Conservation (phyloP, 2,329 filamentous ascomycete species). For the Paraphoma sp. region DNA sequence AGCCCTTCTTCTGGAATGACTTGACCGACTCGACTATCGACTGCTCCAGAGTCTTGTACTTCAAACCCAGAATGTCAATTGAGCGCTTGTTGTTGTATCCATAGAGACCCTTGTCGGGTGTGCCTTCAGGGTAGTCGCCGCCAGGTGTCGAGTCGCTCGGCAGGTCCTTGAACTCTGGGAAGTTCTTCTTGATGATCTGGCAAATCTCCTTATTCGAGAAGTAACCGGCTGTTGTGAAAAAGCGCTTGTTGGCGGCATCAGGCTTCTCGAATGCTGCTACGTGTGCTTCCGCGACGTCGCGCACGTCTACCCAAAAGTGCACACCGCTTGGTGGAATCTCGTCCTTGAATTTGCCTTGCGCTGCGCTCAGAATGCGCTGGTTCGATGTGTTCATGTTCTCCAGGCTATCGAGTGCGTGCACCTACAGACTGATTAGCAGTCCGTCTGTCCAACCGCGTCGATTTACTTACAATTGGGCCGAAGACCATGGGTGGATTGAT, state of each 20-base stretch:
- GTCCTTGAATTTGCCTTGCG: conserved; percentile 67
- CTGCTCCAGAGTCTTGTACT: conserved; percentile 65
- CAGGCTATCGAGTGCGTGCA: conserved; percentile 66
- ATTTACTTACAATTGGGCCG: conserved; percentile 54
- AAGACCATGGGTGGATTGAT: conserved; percentile 60
- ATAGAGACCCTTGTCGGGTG: conserved; percentile 49
- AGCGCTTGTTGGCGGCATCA: conserved; percentile 66
- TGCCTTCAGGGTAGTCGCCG: conserved; percentile 55
- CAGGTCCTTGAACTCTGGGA: conserved; percentile 61
- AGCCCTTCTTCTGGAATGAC: conserved; percentile 64
- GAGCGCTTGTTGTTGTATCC: conserved; percentile 63
- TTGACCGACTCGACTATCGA: conserved; percentile 68
- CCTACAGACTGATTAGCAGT: conserved; percentile 23
- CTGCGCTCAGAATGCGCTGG: conserved; percentile 67
- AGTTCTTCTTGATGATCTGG: conserved; percentile 62
- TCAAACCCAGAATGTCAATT: conserved; percentile 63
- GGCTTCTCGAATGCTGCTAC: conserved; percentile 64
- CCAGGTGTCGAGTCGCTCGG: conserved; percentile 52
- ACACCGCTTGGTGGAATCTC: conserved; percentile 64
- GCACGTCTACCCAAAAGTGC: conserved; percentile 57
- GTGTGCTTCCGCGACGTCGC: conserved; percentile 68
- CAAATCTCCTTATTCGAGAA: conserved; percentile 68
- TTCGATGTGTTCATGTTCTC: conserved; percentile 77
- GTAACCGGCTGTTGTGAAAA: conserved; percentile 65
- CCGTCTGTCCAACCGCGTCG: not conserved